These are phyloP conservation scores for Saturnispora galanensis DNA, from an alignment of 805 yeast genomes.

Conservation along the genomic window DNA sequence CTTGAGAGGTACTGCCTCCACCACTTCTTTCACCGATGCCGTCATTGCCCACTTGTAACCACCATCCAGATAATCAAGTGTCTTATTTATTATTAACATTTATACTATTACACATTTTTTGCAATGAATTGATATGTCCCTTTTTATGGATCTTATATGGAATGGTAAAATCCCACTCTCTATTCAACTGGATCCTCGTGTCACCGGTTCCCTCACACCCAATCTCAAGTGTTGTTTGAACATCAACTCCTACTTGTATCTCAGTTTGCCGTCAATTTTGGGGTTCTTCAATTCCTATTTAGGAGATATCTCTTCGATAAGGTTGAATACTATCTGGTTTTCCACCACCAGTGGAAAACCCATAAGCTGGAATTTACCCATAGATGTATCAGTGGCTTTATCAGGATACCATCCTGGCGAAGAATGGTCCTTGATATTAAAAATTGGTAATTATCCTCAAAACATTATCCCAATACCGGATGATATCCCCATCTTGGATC, in stretches of 20 bases:
- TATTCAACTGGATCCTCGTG: not conserved
- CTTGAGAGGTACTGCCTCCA: slow-evolving; percentile 85
- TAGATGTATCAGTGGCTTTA: slow-evolving; percentile 44
- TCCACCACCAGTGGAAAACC: not conserved
- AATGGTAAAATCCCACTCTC: too few relatives aligned
- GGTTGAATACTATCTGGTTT: slow-evolving; percentile 1
- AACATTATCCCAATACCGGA: too few relatives aligned
- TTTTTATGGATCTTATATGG: too few relatives aligned
- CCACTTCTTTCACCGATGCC: slow-evolving; percentile 83
- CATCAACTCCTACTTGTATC: not conserved
- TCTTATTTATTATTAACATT: not conserved
- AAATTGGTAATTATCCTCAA: slow-evolving; percentile 33
- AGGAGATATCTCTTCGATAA: not conserved
- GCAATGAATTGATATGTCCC: not conserved
- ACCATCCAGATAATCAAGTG: not conserved
- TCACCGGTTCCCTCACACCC: not conserved
- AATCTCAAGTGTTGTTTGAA: not conserved
- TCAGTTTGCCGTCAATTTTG: not conserved
- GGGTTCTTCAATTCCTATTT: not conserved
- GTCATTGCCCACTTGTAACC: slow-evolving; percentile 66
- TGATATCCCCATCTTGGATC: slow-evolving; percentile 5
- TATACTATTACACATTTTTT: slow-evolving; percentile 2
- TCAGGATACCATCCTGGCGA: slow-evolving; percentile 4
- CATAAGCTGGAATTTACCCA: slow-evolving; percentile 62
- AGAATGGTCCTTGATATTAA: slow-evolving; percentile 39